These are phyloP conservation scores for Biscutella laevigata DNA, from an alignment of 441 rosid genomes.

Conservation along the genomic window DNA sequence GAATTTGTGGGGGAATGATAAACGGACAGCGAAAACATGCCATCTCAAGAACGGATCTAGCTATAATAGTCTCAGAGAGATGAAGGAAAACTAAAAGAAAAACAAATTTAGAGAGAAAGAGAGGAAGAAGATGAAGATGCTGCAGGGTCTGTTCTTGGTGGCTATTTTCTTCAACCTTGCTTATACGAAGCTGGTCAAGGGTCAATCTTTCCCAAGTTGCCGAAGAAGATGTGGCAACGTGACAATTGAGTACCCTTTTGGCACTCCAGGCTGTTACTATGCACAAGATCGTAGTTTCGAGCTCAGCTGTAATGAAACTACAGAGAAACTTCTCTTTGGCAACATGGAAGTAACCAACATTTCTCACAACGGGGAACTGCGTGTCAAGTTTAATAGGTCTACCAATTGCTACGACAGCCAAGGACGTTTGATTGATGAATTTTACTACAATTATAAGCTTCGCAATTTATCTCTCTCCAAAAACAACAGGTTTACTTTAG, in stretches of 20 bases:
- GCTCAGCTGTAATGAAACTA: neutral
- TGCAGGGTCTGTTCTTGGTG: neutral
- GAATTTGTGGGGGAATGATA: no score
- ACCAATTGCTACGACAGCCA: neutral
- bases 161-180: neutral
- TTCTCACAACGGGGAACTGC: neutral
- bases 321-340: neutral
- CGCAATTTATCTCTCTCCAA: neutral
- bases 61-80: no score
- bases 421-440: neutral
- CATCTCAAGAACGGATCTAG: no score
- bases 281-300: neutral
- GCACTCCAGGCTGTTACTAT: slow-evolving; percentile 1
- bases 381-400: rapidly evolving
- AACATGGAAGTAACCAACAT: neutral
- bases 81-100: no score
- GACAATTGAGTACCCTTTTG: slow-evolving; percentile 5
- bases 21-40: no score
- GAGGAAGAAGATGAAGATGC: no score
- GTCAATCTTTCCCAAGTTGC: neutral
- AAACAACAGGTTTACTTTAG: neutral
- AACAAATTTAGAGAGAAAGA: no score
- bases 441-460: no score
- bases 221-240: neutral
- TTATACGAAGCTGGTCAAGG: neutral